Evolutionary conservation across 768 basidiomycete genomes (phyloP), one percentile per base, ranked within the genome.

Genomic region (Rubroboletus pulcherrimus): DNA sequence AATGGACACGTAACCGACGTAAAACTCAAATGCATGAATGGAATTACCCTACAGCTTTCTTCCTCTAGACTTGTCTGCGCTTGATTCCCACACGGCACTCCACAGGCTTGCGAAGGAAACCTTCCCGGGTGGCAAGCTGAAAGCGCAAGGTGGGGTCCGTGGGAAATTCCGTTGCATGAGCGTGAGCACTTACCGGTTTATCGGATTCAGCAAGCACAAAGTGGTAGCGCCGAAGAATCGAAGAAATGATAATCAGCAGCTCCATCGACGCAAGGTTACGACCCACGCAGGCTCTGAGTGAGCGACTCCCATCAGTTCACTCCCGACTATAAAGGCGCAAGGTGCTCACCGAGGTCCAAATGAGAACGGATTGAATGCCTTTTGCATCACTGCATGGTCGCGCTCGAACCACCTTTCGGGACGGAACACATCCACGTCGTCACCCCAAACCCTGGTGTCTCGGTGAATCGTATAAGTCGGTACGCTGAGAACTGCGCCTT

Each of bases 401-500:
- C 78, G 72, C 64, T 91, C 90, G 58, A 93, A 83, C 90, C 90
- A 96, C 30, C 93, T 77, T 63, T 95, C 93, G 0, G 92, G 93
- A 35, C 90, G 73, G 75, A 80, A 95, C 7, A 62, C 79, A 39
- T 89, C 85, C 29, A 80, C 75, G 64, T 95, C 92, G 6, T 81
- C 77, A 7, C 93, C 93, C 93, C 93, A 95, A 1, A 86, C 77
- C 1, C 57, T 63, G 40, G 69, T 63, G 64, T 91, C 82, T 29
- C 91, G 85, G 67, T 96, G 92, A 49, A 94, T 87, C 3, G 90
- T 83, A 70, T 86, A 94, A 46, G 83, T 87, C 24, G 93, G 91
- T 4, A 92, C 89, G 47, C 85, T 87, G 54, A 93, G 77, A 35
- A 91, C 74, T 1, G 89, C 77, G n/a, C 89, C 91, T 34, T 78